Evolutionary conservation across 306 rosid species (phyloP).

Genomic region (Acacia melanoxylon): DNA sequence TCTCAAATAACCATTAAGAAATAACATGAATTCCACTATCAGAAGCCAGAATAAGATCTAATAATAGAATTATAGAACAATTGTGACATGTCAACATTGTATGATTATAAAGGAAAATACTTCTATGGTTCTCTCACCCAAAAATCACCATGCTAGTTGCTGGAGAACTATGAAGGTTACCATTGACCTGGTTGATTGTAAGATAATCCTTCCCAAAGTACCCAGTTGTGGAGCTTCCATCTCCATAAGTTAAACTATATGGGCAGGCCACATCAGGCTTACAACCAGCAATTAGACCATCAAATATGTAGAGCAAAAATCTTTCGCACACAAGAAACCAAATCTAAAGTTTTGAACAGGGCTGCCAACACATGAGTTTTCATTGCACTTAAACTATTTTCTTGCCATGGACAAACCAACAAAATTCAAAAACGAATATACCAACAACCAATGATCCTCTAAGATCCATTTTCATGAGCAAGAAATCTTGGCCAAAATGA

Average conservation of each 20-base stretch:
- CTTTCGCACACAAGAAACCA: constrained; percentile 66
- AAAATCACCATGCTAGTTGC: constrained; percentile 71
- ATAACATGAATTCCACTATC: constrained; percentile 14
- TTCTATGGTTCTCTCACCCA: constrained; percentile 63
- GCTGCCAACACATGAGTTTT: constrained; percentile 60
- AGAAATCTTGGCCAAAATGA: background rate
- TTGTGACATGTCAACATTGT: constrained; percentile 1
- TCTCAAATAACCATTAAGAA: constrained; percentile 1
- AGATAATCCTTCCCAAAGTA: constrained; percentile 80
- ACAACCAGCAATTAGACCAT: constrained; percentile 71
- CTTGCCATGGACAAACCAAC: constrained; percentile 44
- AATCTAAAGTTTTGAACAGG: constrained; percentile 45
- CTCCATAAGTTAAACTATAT: constrained; percentile 76
- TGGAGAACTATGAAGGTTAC: constrained; percentile 51
- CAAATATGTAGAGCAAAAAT: constrained; percentile 65
- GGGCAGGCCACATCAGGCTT: constrained; percentile 54
- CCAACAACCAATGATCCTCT: constrained; percentile 33
- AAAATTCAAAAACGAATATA: constrained; percentile 36
- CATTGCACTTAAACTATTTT: constrained; percentile 46
- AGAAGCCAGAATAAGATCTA: constrained; percentile 15
- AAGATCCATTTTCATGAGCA: constrained; percentile 56
- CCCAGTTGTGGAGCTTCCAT: constrained; percentile 86
- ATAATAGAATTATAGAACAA: constrained; percentile 9
- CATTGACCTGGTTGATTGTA: constrained; percentile 59
- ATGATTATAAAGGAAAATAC: background rate